phyloP scores from a whole-genome alignment of 176 grass and related monocot species.

The Musa acuminata region DNA sequence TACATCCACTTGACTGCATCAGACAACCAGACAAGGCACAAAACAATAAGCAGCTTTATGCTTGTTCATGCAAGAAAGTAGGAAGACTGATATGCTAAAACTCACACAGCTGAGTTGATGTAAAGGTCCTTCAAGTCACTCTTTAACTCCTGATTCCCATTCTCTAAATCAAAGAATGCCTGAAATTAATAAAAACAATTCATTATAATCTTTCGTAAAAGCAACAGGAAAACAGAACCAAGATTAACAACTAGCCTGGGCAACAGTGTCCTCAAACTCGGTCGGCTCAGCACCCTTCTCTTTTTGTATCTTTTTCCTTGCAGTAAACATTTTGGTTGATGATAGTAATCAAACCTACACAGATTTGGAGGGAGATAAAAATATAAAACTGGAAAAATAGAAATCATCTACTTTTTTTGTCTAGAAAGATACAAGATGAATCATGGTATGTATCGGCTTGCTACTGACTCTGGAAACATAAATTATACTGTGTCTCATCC shows the following conservation, averaged over 20 bases:
- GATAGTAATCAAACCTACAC: neutral
- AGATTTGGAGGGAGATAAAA: neutral
- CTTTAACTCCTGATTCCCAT: slow-evolving; percentile 5
- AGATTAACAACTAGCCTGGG: slow-evolving; percentile 2
- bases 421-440: too few species aligned
- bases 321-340: slow-evolving; percentile 16
- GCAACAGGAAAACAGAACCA: neutral
- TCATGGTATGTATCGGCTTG: too few species aligned
- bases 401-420: too few species aligned
- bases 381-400: neutral
- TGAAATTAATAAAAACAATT: neutral
- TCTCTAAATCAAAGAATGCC: slow-evolving; percentile 11
- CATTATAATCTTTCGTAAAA: neutral
- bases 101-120: slow-evolving; percentile 2
- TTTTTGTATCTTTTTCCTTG: slow-evolving; percentile 32
- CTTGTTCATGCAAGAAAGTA: too few species aligned
- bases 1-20: slow-evolving; percentile 7
- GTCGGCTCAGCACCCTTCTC: slow-evolving; percentile 21
- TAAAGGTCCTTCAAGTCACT: slow-evolving; percentile 12
- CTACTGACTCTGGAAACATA: too few species aligned
- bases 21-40: neutral
- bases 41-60: neutral
- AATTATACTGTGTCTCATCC: too few species aligned
- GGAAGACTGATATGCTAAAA: neutral
- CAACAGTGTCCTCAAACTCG: slow-evolving; percentile 23